Conservation (phyloP, 768 basidiomycete species). For the Amanita muscaria region DNA sequence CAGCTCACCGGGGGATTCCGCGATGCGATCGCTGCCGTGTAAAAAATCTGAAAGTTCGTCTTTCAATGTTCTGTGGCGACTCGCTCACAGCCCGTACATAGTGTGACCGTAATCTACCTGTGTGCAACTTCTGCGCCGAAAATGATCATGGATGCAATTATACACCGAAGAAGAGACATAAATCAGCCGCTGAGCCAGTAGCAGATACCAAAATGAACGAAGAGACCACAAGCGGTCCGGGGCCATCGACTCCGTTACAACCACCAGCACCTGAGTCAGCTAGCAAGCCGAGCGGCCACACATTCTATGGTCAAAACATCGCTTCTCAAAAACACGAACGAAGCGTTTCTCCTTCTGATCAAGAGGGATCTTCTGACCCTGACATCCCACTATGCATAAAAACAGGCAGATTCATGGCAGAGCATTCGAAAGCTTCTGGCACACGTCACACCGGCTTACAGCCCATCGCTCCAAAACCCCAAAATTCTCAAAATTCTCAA, state of each 20-base stretch:
- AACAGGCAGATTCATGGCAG: slow-evolving; percentile 25
- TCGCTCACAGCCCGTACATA: slow-evolving; percentile 16
- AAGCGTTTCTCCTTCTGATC: slow-evolving; percentile 17
- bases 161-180: slow-evolving; percentile 63
- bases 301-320: slow-evolving; percentile 41
- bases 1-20: slow-evolving; percentile 68
- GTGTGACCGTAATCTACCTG: slow-evolving; percentile 67
- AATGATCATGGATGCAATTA: slow-evolving; percentile 57
- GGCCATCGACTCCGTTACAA: slow-evolving; percentile 4
- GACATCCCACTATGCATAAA: slow-evolving; percentile 15
- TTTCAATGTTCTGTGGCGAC: neutral
- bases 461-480: slow-evolving; percentile 18
- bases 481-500: slow-evolving; percentile 14
- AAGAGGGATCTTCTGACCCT: slow-evolving; percentile 16
- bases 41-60: slow-evolving; percentile 55
- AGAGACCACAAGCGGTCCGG: neutral
- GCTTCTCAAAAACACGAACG: slow-evolving; percentile 18
- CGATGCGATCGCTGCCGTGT: slow-evolving; percentile 64
- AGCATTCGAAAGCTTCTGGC: slow-evolving; percentile 13
- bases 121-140: slow-evolving; percentile 60
- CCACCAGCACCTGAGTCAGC: neutral
- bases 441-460: slow-evolving; percentile 16
- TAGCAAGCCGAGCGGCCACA: slow-evolving; percentile 18
- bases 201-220: slow-evolving; percentile 12
- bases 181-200: slow-evolving; percentile 27